These are phyloP conservation scores for Lyophyllum atratum DNA, from an alignment of 768 basidiomycete genomes.

Conservation along the genomic window DNA sequence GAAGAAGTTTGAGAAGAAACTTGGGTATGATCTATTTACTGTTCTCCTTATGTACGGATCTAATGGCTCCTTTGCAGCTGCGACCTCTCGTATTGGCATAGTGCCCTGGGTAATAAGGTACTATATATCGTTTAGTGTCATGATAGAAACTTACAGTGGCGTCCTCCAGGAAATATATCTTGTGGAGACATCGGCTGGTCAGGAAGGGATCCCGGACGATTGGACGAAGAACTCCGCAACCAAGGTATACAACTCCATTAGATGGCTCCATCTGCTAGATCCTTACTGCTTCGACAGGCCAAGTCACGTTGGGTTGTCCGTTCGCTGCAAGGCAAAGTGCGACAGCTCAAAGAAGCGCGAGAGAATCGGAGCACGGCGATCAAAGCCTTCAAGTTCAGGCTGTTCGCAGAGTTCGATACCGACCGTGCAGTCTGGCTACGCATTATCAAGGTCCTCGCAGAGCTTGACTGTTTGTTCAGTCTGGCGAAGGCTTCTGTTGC, in stretches of 20 bases:
- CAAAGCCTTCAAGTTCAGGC: conserved; percentile 79
- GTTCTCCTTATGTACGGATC: conserved; percentile 5
- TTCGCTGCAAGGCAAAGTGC: conserved; percentile 68
- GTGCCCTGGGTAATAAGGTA: conserved; percentile 81
- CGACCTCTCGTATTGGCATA: conserved; percentile 51
- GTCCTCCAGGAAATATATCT: conserved; percentile 81
- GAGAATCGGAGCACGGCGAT: conserved; percentile 82
- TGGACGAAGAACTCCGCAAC: conserved; percentile 84
- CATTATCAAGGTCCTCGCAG: conserved; percentile 84
- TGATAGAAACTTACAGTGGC: not conserved
- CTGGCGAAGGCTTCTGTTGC: conserved; percentile 87
- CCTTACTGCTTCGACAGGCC: conserved; percentile 42
- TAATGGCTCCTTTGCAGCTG: conserved; percentile 22
- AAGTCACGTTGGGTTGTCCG: conserved; percentile 79
- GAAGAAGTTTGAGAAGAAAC: conserved; percentile 62
- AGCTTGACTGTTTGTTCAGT: conserved; percentile 95
- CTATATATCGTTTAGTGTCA: not conserved
- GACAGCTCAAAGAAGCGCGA: conserved; percentile 88
- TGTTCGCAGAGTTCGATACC: conserved; percentile 80
- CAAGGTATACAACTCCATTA: conserved; percentile 52
- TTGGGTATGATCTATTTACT: conserved; percentile 50
- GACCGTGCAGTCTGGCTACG: conserved; percentile 83
- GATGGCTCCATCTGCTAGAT: not conserved
- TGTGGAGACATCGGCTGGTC: conserved; percentile 64
- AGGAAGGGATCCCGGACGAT: conserved; percentile 71